Evolutionary conservation across 768 basidiomycete genomes (phyloP), one percentile per base, ranked within the genome.

Genomic region (Termitomyces sp.): DNA sequence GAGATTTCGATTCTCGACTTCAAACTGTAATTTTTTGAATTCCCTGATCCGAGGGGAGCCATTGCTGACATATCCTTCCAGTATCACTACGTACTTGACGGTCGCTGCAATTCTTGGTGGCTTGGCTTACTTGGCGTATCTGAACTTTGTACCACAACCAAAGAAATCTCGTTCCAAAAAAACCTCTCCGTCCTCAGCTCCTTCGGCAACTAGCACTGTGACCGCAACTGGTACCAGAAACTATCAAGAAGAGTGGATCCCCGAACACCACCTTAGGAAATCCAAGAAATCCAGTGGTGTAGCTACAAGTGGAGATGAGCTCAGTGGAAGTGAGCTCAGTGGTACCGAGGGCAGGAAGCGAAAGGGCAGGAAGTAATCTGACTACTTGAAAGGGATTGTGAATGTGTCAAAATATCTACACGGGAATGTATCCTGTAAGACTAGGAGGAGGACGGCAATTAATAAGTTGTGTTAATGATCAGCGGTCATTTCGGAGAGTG

Each of bases 211-310:
- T 40, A 81, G 81, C 33, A 64, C 84, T 8, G 81, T 83, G 39
- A 88, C 88, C 7, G 86, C 87, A 36, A 85, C 85, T 24, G 84
- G 86, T 39, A 80, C 86, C 2, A 83, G 86, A 42, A 87, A 85
- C 48, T 93, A 94, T 66, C 85, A 91, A 68, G 90, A 94, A 69
- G 92, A 94, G 68, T 94, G 92, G 92, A 94, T 94, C 66, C 92
- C 92, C n/a, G 89, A 90, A 65, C 90, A 92, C 68, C 92, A 94
- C 67, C 77, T 92, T 63, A 89, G 84, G 78, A 90, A 90, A 73
- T 60, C 75, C 36, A 91, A 82, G 66, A 80, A 81, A 64, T 80
- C 38, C 32, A 46, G 80, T 69, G 74, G 73, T 42, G 80, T 77
- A 32, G 76, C 71, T 44, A 62, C 78, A 22, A 83, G 76, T 65